Conservation (phyloP, 2,329 filamentous ascomycete species). For the Furcasterigmium furcatum region DNA sequence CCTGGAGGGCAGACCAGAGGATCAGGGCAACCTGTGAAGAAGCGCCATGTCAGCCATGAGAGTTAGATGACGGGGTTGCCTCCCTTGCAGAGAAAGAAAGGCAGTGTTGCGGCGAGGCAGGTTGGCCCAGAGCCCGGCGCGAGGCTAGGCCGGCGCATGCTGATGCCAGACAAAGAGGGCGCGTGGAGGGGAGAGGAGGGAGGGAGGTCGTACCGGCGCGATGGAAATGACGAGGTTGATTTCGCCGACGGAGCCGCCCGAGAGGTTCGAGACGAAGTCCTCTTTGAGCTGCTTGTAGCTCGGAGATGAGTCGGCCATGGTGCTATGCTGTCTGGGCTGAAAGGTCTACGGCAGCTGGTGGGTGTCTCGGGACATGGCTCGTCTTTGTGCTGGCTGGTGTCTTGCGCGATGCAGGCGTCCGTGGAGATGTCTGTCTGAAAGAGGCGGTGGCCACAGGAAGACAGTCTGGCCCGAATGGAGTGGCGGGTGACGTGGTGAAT, state of each 20-base stretch:
- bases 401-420: background rate
- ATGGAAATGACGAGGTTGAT: constrained; percentile 85
- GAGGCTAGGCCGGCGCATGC: no score
- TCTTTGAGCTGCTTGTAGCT: constrained; percentile 92
- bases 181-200: constrained; percentile 2
- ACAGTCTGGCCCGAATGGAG: no score
- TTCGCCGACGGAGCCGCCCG: constrained; percentile 78
- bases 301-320: constrained; percentile 33
- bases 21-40: constrained; percentile 67
- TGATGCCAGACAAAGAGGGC: background rate
- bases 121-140: constrained; percentile 2
- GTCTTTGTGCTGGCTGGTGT: background rate
- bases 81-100: background rate
- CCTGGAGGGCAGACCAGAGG: constrained; percentile 86
- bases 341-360: background rate
- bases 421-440: background rate
- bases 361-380: constrained; percentile 10
- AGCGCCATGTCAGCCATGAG: constrained; percentile 14
- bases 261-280: constrained; percentile 89
- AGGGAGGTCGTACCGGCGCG: constrained; percentile 63
- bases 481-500: no score
- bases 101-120: constrained; percentile 10
- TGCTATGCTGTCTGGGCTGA: constrained; percentile 6
- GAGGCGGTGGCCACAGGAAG: background rate
- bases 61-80: background rate